phyloP scores from a whole-genome alignment of 164 flowering plant genomes.

The Warburgia ugandensis region DNA sequence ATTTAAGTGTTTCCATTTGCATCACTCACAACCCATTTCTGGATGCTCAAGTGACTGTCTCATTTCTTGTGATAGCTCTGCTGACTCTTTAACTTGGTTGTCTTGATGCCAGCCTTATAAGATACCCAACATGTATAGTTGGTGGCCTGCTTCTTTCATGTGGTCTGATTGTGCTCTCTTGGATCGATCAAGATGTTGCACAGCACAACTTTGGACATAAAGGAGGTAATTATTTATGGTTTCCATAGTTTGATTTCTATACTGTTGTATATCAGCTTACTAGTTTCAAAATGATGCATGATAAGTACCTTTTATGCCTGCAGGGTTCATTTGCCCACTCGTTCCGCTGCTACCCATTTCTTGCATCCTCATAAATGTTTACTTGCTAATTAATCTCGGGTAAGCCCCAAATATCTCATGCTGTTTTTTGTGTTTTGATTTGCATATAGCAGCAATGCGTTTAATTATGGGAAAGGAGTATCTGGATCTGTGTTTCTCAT shows the following conservation, averaged over 20 bases:
- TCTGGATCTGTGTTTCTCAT: no score
- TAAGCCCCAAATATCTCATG: slow-evolving; percentile 23
- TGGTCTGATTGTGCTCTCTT: slow-evolving; percentile 61
- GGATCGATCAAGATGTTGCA: slow-evolving; percentile 86
- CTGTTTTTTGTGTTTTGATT: no score
- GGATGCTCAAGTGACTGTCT: no score
- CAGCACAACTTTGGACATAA: slow-evolving; percentile 91
- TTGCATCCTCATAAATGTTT: slow-evolving; percentile 79
- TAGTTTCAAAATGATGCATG: no score
- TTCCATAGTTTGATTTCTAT: no score
- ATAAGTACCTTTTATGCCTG: slow-evolving; percentile 8
- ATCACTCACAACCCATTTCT: no score
- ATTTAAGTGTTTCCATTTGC: no score
- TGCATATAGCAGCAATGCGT: no score
- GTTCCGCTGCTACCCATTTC: slow-evolving; percentile 80
- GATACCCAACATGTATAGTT: slow-evolving; percentile 47
- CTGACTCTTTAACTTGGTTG: neutral
- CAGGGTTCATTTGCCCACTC: slow-evolving; percentile 95
- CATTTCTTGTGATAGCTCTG: neutral
- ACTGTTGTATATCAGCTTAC: no score
- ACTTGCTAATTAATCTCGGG: slow-evolving; percentile 85
- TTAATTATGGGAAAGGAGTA: no score
- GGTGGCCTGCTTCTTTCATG: slow-evolving; percentile 64
- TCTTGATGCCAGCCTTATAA: slow-evolving; percentile 36
- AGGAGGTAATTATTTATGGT: no score